Evolutionary conservation across 495 filamentous ascomycete species (phyloP), one percentile per base, ranked within the genome.

Genomic region (Lineolata rhizophorae): DNA sequence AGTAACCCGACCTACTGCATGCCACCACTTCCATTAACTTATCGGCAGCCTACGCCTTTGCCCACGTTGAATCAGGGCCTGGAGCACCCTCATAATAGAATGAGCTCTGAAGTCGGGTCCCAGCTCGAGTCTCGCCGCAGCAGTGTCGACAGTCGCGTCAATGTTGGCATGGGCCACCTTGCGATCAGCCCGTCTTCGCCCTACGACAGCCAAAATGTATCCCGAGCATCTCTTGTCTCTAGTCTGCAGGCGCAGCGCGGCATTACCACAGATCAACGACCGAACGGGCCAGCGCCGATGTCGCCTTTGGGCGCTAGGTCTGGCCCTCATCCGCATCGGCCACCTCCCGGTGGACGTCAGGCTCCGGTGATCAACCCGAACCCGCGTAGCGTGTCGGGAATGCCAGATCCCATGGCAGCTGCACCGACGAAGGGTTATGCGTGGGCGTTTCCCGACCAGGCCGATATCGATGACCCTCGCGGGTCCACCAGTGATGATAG

Each of bases 121-220:
- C 37, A 38, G 5, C 40, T 49, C 10, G 54, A 54, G 31, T 57
- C 54, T 2, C 39, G 54, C 5, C 52, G 54, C 2, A 55, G 54
- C 40, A 55, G 52, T 35, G 49, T 57, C 18, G 54, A 57, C 37
- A 55, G 52, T 29, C 48, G 54, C 19, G 48, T 55, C 45, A 49
- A 52, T 34, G 38, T 38, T 16, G 42, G 37, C 13, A 47, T 57
- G 43, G 43, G 41, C 32, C 43, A 49, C 25, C 43, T 57, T 11
- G 38, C 38, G 12, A 42, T 57, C 36, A 42, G 44, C 20, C 48
- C 52, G 1, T 30, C 41, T 2, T 57, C 54, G 4, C 50, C 52
- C 4, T 57, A 55, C 35, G 52, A 54, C 16, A 57, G 52, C 34
- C 42, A 50, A 17, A 55, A 57, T 32, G 41, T 45, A 12, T 57